Percentiles rank a stretch among this genome's conserved stretches.
Conservation (phyloP, 2,329 filamentous ascomycete species). For the Alternaria brassicicola region DNA sequence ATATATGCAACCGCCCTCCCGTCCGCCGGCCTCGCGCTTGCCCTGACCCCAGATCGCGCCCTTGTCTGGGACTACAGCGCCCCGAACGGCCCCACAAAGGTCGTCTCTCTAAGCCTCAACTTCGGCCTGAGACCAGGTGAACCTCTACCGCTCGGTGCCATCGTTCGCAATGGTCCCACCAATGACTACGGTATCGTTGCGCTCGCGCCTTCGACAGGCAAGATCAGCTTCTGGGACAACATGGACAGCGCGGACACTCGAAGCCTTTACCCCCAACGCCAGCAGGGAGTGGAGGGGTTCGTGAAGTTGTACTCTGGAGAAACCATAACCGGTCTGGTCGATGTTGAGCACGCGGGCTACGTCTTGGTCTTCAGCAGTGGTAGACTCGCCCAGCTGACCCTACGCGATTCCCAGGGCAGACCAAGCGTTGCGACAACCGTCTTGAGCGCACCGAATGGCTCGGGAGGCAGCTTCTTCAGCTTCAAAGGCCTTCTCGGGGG, state of each 20-base stretch:
- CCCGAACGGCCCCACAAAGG: conserved; percentile 67
- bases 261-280: conserved; percentile 80
- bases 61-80: conserved; percentile 87
- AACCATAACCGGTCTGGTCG: conserved; percentile 75
- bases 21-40: conserved; percentile 74
- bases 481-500: conserved; percentile 76
- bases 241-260: conserved; percentile 86
- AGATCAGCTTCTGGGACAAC: conserved; percentile 93
- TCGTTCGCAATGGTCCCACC: conserved; percentile 79
- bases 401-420: conserved; percentile 86
- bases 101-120: conserved; percentile 80
- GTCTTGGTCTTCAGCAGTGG: conserved; percentile 85
- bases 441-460: conserved; percentile 63
- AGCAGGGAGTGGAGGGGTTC: conserved; percentile 76
- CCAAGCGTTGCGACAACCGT: conserved; percentile 80
- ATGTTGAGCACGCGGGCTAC: conserved; percentile 86
- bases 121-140: conserved; percentile 72
- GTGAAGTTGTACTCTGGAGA: conserved; percentile 82
- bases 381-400: conserved; percentile 81
- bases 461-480: conserved; percentile 77
- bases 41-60: conserved; percentile 79
- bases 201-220: conserved; percentile 81
- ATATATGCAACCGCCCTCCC: conserved; percentile 58
- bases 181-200: conserved; percentile 85
- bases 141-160: conserved; percentile 78